Percentiles rank a stretch among this genome's conserved stretches.
Conservation (phyloP, 2,329 filamentous ascomycete species). For the Endothia cerciana region DNA sequence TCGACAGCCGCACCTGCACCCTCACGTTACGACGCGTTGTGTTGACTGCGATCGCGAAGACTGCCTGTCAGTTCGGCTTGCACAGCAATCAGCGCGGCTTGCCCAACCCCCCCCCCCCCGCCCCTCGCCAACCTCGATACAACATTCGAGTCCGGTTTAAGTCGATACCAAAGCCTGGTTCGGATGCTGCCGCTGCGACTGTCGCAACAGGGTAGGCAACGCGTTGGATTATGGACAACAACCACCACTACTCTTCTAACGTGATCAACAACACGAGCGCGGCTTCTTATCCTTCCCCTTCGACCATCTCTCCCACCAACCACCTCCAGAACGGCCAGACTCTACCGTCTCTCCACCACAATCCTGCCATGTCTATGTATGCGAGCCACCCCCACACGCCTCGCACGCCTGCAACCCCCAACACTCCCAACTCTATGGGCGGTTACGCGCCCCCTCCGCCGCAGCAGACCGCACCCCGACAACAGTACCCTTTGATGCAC, state of each 20-base stretch:
- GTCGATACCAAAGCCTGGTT: constrained; percentile 18
- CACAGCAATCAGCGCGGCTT: background rate
- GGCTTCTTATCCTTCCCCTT: constrained; percentile 37
- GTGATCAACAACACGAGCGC: constrained; percentile 38
- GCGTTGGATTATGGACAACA: constrained; percentile 36
- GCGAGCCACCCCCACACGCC: constrained; percentile 65
- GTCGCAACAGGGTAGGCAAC: constrained; percentile 29
- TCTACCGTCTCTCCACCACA: constrained; percentile 43
- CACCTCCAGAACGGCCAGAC: constrained; percentile 34
- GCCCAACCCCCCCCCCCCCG: too few species aligned
- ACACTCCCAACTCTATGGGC: constrained; percentile 62
- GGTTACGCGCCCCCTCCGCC: constrained; percentile 53
- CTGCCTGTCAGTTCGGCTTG: background rate
- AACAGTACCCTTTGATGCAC: constrained; percentile 57
- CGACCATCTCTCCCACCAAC: constrained; percentile 34
- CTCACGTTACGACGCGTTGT: background rate
- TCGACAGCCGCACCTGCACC: background rate
- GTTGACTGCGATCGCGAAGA: background rate
- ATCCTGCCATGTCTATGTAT: constrained; percentile 57
- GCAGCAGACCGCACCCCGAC: constrained; percentile 52
- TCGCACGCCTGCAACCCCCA: constrained; percentile 65
- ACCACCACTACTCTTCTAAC: constrained; percentile 38
- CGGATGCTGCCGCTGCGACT: constrained; percentile 29
- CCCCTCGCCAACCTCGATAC: background rate
- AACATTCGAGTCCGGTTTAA: constrained; percentile 12